Evolutionary conservation across 2,329 filamentous ascomycete species (phyloP), one percentile per base, ranked within the genome.

Genomic region (Cercospora brassicicola): DNA sequence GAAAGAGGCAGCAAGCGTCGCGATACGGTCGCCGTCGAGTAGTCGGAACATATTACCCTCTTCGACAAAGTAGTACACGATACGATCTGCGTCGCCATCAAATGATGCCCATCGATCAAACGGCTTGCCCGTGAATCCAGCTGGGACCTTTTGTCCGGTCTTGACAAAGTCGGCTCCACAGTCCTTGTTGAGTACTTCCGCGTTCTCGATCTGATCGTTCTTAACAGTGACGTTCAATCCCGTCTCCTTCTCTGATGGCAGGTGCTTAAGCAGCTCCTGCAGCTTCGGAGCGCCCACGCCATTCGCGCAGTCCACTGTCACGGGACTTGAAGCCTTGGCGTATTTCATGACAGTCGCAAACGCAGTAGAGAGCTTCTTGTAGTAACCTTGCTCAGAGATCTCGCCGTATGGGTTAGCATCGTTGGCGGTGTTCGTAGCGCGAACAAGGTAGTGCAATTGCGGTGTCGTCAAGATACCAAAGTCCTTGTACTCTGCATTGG

Each of bases 81-180:
- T 85, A 67, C 95, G 91, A 79, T 99, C 95, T 15, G 95, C 95
- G 78, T 99, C 95, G 63, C 95, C 95, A 74, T 99, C 95, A 66
- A 97, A 87, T 8, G 94, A 97, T 80, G 92, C 94, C 85, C 89
- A 94, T 67, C 95, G 90, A 71, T 91, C 90, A 65, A 91, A 89
- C 1, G 88, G 85, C 33, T 88, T 86, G 53, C 91, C 91, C 79
- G 94, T 93, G 64, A 93, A 94, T 31, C 84, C 90, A 51, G 91
- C 91, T 62, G 95, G 95, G 68, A 93, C 91, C 71, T 93, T 89
- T 83, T 99, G 95, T 82, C 93, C 93, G 18, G 95, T 98, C 84
- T 99, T 99, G 81, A 99, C 95, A 75, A 89, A 98, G 81, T 99
- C 95, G 77, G 95, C 95, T 80, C 95, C 95, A 77, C 92, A 96